These are phyloP conservation scores for Fusarium subglutinans DNA, from an alignment of 2,329 filamentous ascomycete species.

Conservation along the genomic window DNA sequence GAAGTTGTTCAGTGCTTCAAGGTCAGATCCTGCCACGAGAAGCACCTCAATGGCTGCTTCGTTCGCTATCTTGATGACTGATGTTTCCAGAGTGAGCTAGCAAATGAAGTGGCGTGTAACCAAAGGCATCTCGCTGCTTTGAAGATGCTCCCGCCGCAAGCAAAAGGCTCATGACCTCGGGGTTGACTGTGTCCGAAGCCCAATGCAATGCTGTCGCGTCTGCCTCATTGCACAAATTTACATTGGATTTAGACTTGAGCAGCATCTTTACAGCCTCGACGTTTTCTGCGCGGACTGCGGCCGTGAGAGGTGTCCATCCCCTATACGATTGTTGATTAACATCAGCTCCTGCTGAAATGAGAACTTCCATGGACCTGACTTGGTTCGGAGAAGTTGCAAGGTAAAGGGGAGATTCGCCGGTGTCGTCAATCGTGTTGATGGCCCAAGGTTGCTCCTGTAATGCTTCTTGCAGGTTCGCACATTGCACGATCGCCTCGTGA, in stretches of 20 bases:
- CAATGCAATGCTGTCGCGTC: neutral
- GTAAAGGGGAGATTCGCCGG: neutral
- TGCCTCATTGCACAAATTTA: rapidly evolving
- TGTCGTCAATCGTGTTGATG: neutral
- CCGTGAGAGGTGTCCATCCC: neutral
- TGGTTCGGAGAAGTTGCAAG: rapidly evolving
- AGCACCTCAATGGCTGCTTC: neutral
- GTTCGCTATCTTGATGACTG: rapidly evolving
- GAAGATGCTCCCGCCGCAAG: conserved; percentile 7
- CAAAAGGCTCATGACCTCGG: neutral
- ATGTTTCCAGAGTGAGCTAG: rapidly evolving
- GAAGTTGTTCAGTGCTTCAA: neutral
- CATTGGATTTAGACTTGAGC: neutral
- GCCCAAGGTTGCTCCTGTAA: conserved; percentile 15
- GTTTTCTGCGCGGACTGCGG: rapidly evolving
- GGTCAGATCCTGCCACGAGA: neutral
- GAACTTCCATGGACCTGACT: neutral
- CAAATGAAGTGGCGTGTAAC: neutral
- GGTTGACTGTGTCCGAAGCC: rapidly evolving
- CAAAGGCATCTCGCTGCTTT: rapidly evolving
- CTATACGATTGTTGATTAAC: neutral
- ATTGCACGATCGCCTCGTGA: neutral
- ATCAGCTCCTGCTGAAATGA: conserved; percentile 16
- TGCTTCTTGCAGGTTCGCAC: neutral
- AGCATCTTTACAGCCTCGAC: neutral